Evolutionary conservation across 768 basidiomycete genomes (phyloP), one percentile per base, ranked within the genome.

Genomic region (Mycena amicta): DNA sequence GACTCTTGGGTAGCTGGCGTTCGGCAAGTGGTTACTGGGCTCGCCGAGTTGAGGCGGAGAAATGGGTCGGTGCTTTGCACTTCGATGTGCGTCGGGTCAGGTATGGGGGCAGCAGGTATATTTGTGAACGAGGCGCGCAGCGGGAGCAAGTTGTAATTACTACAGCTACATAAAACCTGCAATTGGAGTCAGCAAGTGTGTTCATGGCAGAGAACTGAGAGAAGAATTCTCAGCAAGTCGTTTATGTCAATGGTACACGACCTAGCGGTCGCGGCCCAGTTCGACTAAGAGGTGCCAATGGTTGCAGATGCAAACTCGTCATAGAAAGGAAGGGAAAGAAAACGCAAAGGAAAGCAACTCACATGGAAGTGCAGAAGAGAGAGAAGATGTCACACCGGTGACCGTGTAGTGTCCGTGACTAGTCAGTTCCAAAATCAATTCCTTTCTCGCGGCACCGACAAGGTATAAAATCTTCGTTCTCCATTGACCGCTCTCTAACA

Each of bases 261-360:
- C 69, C 55, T 63, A 64, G 56, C 62, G 63, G 55, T 58, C 70
- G 71, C 71, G 78, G 66, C 77, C 72, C 84, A 85, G 70, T 82
- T 92, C 88, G 86, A 90, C 90, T 92, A 92, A 91, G 90, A 92
- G 90, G 90, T 91, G 89, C 90, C 90, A 92, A 84, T 82, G 83
- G 87, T 78, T 80, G 75, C 71, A 75, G 68, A 70, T 79, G 83
- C 89, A 90, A 92, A 82, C 90, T 92, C 90, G 82, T 92, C 90
- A 84, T 81, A 66, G 78, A 75, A 74, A 67, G 64, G 43, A 63
- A 51, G 30, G 49, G 61, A 33, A 52, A 41, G 53, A 39, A 54
- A 59, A 53, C 33, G 30, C 46, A 61, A 33, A 52, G 45, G 53
- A 39, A 54, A 59, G 52, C 33, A 40, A 72, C 75, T 70, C 61